Evolutionary conservation across 345 rosid genomes (phyloP).

Genomic region (Gossypium mustelinum): DNA sequence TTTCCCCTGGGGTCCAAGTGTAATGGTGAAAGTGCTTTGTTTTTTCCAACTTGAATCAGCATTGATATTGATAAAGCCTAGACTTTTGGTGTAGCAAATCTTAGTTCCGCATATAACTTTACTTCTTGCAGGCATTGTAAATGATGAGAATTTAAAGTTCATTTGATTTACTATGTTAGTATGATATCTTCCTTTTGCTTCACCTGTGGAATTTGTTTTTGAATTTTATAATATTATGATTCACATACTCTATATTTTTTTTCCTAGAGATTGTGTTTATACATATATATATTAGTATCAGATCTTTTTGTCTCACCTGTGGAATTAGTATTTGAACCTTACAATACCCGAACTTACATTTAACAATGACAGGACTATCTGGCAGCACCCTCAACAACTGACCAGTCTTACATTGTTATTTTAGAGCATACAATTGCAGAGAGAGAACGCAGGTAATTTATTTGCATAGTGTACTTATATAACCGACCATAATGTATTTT

Average conservation of each 20-base stretch:
- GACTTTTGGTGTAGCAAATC: not conserved
- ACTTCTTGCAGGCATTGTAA: not conserved
- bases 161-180: not conserved
- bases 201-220: not conserved
- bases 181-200: not conserved
- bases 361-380: slow-evolving; percentile 75
- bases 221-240: not conserved
- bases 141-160: not conserved
- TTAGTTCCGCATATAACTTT: not conserved
- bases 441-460: slow-evolving; percentile 89
- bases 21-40: not conserved
- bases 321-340: slow-evolving; percentile 17
- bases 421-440: slow-evolving; percentile 91
- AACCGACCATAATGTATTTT: not conserved
- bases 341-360: not conserved
- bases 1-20: not conserved
- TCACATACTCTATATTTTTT: not conserved
- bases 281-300: not conserved
- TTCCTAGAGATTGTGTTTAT: not conserved
- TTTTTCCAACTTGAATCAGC: not conserved
- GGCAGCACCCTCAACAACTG: slow-evolving; percentile 70
- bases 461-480: not conserved
- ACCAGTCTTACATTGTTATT: slow-evolving; percentile 75
- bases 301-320: not conserved
- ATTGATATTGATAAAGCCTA: not conserved